phyloP scores from a whole-genome alignment of 2,329 filamentous ascomycete genomes.

The Cladophialophora yegresii region DNA sequence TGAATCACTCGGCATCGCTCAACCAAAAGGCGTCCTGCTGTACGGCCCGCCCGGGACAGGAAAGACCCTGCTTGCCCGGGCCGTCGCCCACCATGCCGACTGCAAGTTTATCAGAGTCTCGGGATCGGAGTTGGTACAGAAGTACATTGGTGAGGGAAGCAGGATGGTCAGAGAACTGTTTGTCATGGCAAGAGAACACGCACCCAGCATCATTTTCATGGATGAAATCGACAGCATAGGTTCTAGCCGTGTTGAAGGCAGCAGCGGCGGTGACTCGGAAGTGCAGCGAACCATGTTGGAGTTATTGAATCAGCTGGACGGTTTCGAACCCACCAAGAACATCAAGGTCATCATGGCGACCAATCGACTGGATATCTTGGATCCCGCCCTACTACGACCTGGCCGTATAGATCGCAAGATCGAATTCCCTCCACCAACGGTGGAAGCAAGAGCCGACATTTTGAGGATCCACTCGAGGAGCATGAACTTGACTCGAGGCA shows the following conservation, averaged over 20 bases:
- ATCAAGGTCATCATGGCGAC: constrained; percentile 99
- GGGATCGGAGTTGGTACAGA: constrained; percentile 94
- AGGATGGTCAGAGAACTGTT: constrained; percentile 99
- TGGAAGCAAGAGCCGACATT: constrained; percentile 96
- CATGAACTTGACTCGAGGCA: constrained; percentile 97
- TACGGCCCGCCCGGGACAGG: constrained; percentile 97
- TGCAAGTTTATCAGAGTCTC: constrained; percentile 99
- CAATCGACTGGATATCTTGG: constrained; percentile 94
- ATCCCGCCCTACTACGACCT: constrained; percentile 91
- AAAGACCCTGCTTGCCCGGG: constrained; percentile 92
- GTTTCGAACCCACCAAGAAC: constrained; percentile 98
- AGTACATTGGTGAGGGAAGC: constrained; percentile 97
- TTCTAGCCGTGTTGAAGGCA: constrained; percentile 93
- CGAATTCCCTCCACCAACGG: constrained; percentile 94
- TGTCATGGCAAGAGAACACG: constrained; percentile 98
- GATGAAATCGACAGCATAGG: constrained; percentile 99
- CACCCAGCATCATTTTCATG: constrained; percentile 99
- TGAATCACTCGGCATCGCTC: constrained; percentile 97
- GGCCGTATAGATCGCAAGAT: constrained; percentile 98
- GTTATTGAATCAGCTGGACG: constrained; percentile 95
- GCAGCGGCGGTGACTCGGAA: constrained; percentile 92
- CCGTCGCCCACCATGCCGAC: constrained; percentile 96
- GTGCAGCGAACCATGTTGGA: constrained; percentile 99
- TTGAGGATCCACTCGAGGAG: constrained; percentile 94
- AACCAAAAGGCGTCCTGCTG: constrained; percentile 94